phyloP scores from a whole-genome alignment of 2,329 filamentous ascomycete species.

The Pseudovirgaria hyperparasitica region DNA sequence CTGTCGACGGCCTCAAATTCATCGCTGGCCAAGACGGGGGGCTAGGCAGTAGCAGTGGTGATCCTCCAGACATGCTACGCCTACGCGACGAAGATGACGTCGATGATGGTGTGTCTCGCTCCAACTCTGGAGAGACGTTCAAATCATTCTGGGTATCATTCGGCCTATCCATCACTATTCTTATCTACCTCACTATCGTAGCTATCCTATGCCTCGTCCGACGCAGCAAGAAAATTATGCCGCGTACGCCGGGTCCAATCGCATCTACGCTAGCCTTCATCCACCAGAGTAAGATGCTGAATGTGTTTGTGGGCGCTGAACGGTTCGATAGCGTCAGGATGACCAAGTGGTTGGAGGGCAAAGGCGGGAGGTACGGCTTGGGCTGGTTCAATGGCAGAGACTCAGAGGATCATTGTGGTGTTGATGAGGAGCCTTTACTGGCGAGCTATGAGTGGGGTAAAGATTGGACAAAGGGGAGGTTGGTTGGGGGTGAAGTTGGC shows the following conservation, averaged over 20 bases:
- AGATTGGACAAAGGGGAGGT: conserved; percentile 21
- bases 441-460: conserved; percentile 52
- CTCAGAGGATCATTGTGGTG: conserved; percentile 59
- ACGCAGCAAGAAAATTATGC: conserved; percentile 58
- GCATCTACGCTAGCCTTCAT: conserved; percentile 65
- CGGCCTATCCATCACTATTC: conserved; percentile 46
- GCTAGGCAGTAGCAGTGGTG: too few relatives aligned
- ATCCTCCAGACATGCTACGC: too few relatives aligned
- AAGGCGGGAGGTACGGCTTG: conserved; percentile 59
- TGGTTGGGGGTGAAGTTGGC: conserved; percentile 18
- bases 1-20: conserved; percentile 52
- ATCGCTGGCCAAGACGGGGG: conserved; percentile 22
- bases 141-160: conserved; percentile 56
- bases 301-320: conserved; percentile 59
- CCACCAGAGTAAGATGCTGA: conserved; percentile 69
- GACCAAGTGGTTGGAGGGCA: conserved; percentile 44
- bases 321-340: conserved; percentile 49
- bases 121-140: conserved; percentile 30
- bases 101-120: conserved; percentile 10
- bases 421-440: conserved; percentile 63
- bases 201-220: conserved; percentile 47
- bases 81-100: conserved; percentile 8
- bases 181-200: conserved; percentile 51
- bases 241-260: conserved; percentile 67
- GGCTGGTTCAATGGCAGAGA: conserved; percentile 69